Base-by-base conservation (phyloP, 106 monocot species). In the Iris macrosiphon region DNA sequence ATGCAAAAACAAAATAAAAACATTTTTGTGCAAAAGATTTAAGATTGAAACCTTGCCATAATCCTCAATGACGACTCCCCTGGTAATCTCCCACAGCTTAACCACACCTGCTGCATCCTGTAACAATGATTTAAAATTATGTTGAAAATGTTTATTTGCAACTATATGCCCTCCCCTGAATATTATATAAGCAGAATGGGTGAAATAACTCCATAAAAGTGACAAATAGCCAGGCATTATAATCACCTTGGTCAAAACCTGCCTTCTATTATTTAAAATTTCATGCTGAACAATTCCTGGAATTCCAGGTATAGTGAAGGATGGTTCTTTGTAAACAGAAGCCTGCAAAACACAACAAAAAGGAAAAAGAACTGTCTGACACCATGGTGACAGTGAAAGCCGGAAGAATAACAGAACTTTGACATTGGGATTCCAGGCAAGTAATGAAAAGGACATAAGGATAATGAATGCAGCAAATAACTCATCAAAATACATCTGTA, bases 71-170 rank as follows among this genome's bases (percentile, higher is more conserved):
- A 86, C 90, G 49, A 76, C 45, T 52, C 96, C 96, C 37, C 65
- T 87, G 8, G 96, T 91, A 20, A 98, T 87, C 43, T 98, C 96
- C 96, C 96, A 91, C 21, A 98, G 55, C 62, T 90, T 98, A 31
- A 98, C 96, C 41, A 78, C 75, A 67, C 80, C 90, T 40, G 80
- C 43, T 57, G 90, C 64, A 67, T 98, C 90, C 96, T 98, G 64
- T 57, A 9, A 67, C 22, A 68, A 28, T 34, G 26, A 64, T 52
- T 28, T 26, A 12, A 6, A 22, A 54, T 40, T 32, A 21, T 60
- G 45, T 46, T 40, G 27, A 11, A 25, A 30, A 26, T 25, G 32
- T 40, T 19, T n/a, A 57, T 54, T n/a, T n/a, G n/a, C n/a, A n/a
- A n/a, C n/a, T n/a, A n/a, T n/a, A n/a, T n/a, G n/a, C n/a, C n/a